Conservation (phyloP, 345 rosid species). For the Bruguiera parviflora region DNA sequence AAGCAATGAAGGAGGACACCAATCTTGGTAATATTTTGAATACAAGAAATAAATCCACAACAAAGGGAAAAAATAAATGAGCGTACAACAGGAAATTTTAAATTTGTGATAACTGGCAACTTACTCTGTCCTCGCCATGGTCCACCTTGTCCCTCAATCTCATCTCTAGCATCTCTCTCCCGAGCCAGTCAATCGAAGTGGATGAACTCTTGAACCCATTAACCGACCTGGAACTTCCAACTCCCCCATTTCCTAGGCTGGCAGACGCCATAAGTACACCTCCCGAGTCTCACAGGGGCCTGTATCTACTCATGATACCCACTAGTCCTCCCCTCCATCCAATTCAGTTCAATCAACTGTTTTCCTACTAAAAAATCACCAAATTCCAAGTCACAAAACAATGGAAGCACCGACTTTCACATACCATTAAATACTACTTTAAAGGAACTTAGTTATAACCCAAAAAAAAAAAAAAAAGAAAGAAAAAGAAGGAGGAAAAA, state of each 20-base stretch:
- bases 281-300: slow-evolving; percentile 26
- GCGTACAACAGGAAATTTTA: background rate
- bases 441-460: background rate
- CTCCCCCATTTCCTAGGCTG: slow-evolving; percentile 84
- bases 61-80: slow-evolving; percentile 5
- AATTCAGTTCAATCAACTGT: slow-evolving; percentile 37
- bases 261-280: slow-evolving; percentile 69
- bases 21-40: background rate
- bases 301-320: slow-evolving; percentile 35
- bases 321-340: slow-evolving; percentile 38
- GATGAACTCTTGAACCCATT: slow-evolving; percentile 84
- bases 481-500: background rate
- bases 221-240: slow-evolving; percentile 87
- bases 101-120: slow-evolving; percentile 16
- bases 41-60: background rate
- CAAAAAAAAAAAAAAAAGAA: background rate
- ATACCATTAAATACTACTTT: background rate
- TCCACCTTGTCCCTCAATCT: slow-evolving; percentile 80
- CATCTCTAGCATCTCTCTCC: slow-evolving; percentile 92
- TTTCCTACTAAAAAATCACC: slow-evolving; percentile 39
- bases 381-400: slow-evolving; percentile 26
- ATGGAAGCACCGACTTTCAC: background rate
- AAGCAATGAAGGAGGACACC: slow-evolving; percentile 3
- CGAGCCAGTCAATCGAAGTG: slow-evolving; percentile 95
- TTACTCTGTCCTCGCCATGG: slow-evolving; percentile 81